Conservation (phyloP, 106 monocot species). For the Apostasia ramifera region DNA sequence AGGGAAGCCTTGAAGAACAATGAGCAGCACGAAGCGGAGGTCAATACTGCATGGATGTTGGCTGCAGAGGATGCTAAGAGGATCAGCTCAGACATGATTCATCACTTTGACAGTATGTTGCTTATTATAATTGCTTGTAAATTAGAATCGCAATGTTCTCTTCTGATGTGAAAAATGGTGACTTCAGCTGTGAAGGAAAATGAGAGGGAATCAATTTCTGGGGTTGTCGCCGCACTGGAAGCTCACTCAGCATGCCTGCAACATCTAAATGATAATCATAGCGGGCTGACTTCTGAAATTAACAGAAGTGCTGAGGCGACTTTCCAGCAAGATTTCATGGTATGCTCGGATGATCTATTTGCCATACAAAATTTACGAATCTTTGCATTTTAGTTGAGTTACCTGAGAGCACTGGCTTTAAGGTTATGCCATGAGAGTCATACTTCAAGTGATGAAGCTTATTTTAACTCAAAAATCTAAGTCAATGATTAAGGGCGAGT, state of each 20-base stretch:
- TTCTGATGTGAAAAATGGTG: background rate
- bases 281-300: conserved; percentile 25
- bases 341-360: conserved; percentile 4
- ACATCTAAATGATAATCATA: conserved; percentile 39
- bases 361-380: background rate
- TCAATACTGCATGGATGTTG: conserved; percentile 29
- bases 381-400: background rate
- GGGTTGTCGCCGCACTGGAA: conserved; percentile 29
- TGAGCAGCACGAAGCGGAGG: conserved; percentile 59
- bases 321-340: conserved; percentile 46
- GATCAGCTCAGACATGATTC: conserved; percentile 27
- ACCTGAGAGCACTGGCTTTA: too few species aligned
- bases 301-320: conserved; percentile 31
- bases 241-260: conserved; percentile 31
- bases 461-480: too few species aligned
- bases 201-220: conserved; percentile 22
- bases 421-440: too few species aligned
- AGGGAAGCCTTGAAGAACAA: conserved; percentile 54
- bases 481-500: too few species aligned
- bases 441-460: too few species aligned
- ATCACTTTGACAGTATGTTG: conserved; percentile 46
- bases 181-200: conserved; percentile 38
- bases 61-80: conserved; percentile 45
- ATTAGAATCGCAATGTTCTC: background rate
- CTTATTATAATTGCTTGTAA: background rate